Percentiles rank a stretch among this genome's conserved stretches.
Conservation (phyloP, 2,329 filamentous ascomycete genomes). For the Xylariaceae sp. region DNA sequence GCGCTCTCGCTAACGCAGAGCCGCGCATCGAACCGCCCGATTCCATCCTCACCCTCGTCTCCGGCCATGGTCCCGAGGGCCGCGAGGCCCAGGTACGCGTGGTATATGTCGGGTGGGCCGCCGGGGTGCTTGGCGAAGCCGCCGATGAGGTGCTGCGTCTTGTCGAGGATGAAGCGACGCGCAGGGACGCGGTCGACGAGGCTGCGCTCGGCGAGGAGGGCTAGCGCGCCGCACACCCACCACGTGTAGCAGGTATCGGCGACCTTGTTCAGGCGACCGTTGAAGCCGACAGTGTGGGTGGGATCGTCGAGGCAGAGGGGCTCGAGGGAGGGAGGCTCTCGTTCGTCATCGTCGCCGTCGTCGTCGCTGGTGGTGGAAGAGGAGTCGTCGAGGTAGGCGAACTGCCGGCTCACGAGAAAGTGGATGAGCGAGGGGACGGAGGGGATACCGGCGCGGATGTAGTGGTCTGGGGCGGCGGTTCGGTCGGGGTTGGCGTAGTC, state of each 20-base stretch:
- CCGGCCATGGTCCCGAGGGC: slow-evolving; percentile 64
- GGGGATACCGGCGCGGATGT: slow-evolving; percentile 36
- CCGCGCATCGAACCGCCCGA: slow-evolving; percentile 69
- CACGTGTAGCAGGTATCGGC: slow-evolving; percentile 95
- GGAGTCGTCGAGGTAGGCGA: slow-evolving; percentile 44
- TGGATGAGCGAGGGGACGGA: slow-evolving; percentile 32
- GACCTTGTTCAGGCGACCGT: slow-evolving; percentile 85
- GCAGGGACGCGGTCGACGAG: slow-evolving; percentile 58
- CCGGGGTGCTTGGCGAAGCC: slow-evolving; percentile 73
- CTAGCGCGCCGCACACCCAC: slow-evolving; percentile 72
- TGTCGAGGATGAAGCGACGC: slow-evolving; percentile 74
- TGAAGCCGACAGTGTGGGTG: slow-evolving; percentile 58
- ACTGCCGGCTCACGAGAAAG: slow-evolving; percentile 64
- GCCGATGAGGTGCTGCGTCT: slow-evolving; percentile 82
- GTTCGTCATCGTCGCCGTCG: slow-evolving; percentile 36
- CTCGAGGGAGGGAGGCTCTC: slow-evolving; percentile 29
- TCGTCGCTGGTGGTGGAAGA: slow-evolving; percentile 39
- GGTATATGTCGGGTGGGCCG: slow-evolving; percentile 73
- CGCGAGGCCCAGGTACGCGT: slow-evolving; percentile 83
- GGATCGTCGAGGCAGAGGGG: slow-evolving; percentile 27
- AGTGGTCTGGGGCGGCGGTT: slow-evolving; percentile 21
- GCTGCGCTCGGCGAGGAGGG: slow-evolving; percentile 54
- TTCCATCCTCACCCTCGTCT: slow-evolving; percentile 46
- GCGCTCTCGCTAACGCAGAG: slow-evolving; percentile 69
- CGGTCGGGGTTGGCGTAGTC: slow-evolving; percentile 46